These are phyloP conservation scores for Typha latifolia DNA, from an alignment of 176 grass and related monocot genomes.

Conservation along the genomic window DNA sequence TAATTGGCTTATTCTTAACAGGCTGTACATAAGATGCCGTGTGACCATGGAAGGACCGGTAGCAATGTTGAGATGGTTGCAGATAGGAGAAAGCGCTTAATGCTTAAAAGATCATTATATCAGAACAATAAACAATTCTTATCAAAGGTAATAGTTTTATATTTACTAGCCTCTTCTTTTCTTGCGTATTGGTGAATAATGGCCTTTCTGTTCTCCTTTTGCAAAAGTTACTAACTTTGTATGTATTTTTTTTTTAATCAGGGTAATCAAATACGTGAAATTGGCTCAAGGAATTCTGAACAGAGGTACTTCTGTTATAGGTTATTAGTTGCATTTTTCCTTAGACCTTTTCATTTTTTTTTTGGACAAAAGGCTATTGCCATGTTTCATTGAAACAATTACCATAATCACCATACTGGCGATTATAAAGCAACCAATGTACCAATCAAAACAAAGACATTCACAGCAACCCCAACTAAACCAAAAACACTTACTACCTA, in stretches of 20 bases:
- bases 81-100: constrained; percentile 4
- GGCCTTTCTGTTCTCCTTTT: too few species aligned
- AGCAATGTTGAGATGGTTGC: constrained; percentile 11
- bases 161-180: neutral
- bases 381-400: too few species aligned
- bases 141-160: constrained; percentile 4
- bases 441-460: too few species aligned
- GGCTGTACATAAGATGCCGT: constrained; percentile 12
- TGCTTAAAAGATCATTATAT: constrained; percentile 3
- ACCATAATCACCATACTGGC: too few species aligned
- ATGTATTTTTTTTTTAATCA: constrained; percentile 8
- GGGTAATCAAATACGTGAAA: constrained; percentile 8
- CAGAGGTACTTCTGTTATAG: constrained; percentile 8
- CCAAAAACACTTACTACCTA: too few species aligned
- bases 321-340: neutral
- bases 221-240: neutral
- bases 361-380: too few species aligned
- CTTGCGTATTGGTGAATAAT: neutral
- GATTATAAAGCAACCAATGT: too few species aligned
- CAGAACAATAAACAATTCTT: neutral
- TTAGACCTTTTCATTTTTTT: neutral
- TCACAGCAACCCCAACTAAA: too few species aligned
- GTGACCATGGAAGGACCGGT: constrained; percentile 12
- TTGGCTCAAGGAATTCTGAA: neutral
- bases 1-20: constrained; percentile 1